Evolutionary conservation across 2,329 filamentous ascomycete species (phyloP), one percentile per base, ranked within the genome.

Genomic region (Zymoseptoria tritici): DNA sequence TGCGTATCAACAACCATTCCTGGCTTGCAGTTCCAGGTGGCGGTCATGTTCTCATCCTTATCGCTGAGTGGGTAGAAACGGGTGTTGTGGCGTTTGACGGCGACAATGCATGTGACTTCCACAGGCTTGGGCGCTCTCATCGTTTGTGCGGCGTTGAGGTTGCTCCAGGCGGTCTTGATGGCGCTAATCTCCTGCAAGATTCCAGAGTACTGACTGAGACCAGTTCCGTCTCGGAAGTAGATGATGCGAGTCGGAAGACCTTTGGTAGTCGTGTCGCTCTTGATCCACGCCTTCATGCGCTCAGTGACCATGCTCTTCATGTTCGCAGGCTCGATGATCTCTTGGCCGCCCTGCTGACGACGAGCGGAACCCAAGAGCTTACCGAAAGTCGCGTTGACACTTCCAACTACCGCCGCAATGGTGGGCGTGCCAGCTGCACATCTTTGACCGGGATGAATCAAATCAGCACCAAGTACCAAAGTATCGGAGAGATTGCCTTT

Each of bases 31-130:
- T 68, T 68, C 19, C 54, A 58, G 21, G 52, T 63, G 13, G n/a
- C 21, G 55, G 24, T 53, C 42, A 49, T 31, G 22, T 49, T 21
- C 6, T 52, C 46, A 13, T 36, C 31, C 9, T 2, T 1, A 9
- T 42, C 19, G 5, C 24, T 20, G 36, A 9, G 29, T 1, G 72
- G 67, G 58, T 71, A 78, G 65, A 79, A 76, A 1, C 76, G 70
- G 1, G 71, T 70, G 54, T 74, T 63, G 58, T 79, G 77, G 0
- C 75, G 68, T 57, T 78, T 77, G 5, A 65, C 68, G 1, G 72
- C 72, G 4, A 78, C 63, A 2, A 78, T 49, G n/a, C 73, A 62
- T 0, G 68, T 73, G 29, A 75, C 49, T 56, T 16, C 61, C 2
- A 29, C 51, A 9, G 22, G 11, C n/a, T 22, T 26, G 22, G 51